phyloP scores from a whole-genome alignment of 108 stramenopile species.

The Discostella stelligeroides region DNA sequence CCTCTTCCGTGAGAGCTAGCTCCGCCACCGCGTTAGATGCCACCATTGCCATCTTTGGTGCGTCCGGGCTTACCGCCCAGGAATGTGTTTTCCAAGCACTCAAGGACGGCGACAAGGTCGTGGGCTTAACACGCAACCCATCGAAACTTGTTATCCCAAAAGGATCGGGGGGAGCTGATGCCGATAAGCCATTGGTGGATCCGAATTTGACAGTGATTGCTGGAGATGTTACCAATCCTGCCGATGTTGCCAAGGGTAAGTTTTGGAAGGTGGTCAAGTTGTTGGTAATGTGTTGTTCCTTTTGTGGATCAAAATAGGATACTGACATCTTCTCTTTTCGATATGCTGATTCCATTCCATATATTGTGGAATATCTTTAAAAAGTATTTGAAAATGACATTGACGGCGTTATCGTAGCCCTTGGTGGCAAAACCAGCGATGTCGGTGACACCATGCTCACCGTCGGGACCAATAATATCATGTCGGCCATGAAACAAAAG shows the following conservation, averaged over 20 bases:
- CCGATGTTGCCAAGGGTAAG: conserved; percentile 78
- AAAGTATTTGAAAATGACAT: conserved; percentile 81
- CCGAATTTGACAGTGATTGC: conserved; percentile 80
- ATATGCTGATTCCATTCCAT: neutral
- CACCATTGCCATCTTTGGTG: conserved; percentile 91
- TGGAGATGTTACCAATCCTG: conserved; percentile 85
- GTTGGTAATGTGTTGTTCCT: no score
- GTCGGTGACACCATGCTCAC: conserved; percentile 92
- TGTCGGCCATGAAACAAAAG: conserved; percentile 92
- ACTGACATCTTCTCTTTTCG: neutral
- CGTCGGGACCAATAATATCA: conserved; percentile 90
- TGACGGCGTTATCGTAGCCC: conserved; percentile 92
- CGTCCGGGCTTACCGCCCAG: conserved; percentile 84
- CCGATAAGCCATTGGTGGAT: conserved; percentile 67
- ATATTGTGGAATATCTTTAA: no score
- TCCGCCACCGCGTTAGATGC: conserved; percentile 16
- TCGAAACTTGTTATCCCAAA: conserved; percentile 78
- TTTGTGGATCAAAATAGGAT: no score
- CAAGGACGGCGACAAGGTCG: conserved; percentile 80
- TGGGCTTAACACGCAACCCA: conserved; percentile 86
- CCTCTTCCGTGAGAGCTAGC: neutral
- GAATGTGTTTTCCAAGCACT: conserved; percentile 92
- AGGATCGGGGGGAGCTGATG: conserved; percentile 81
- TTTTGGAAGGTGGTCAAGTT: neutral
- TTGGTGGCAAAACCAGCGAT: conserved; percentile 96